These are phyloP conservation scores for Hirsutella rhossiliensis DNA, from an alignment of 2,329 filamentous ascomycete genomes.

Conservation along the genomic window DNA sequence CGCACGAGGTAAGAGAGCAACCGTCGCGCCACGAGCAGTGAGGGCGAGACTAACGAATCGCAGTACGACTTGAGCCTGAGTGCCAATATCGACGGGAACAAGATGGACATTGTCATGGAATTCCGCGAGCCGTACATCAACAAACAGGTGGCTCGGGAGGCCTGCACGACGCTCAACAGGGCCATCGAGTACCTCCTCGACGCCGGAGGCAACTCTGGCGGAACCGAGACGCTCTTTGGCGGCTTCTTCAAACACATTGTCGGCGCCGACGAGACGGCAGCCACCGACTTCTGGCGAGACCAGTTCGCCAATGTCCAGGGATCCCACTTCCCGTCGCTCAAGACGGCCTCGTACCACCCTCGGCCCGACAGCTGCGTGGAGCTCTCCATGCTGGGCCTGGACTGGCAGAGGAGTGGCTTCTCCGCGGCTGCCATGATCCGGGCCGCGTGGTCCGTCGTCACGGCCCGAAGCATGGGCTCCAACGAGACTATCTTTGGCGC, in stretches of 20 bases:
- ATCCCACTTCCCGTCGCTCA: conserved; percentile 1
- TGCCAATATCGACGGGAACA: conserved; percentile 1
- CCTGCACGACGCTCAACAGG: background rate
- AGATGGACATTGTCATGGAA: conserved; percentile 2
- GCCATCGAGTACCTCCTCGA: conserved; percentile 2
- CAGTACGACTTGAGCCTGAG: conserved; percentile 3
- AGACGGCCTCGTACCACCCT: background rate
- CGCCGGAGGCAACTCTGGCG: background rate
- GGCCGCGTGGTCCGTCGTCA: conserved; percentile 17
- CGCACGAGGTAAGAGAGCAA: conserved; percentile 2
- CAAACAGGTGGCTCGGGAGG: background rate
- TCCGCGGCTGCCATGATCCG: conserved; percentile 4
- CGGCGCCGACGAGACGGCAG: conserved; percentile 1
- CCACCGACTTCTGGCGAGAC: conserved; percentile 1
- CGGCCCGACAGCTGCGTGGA: background rate
- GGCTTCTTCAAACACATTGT: conserved; percentile 3
- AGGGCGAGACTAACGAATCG: background rate
- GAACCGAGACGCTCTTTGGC: background rate
- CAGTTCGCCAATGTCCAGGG: conserved; percentile 1
- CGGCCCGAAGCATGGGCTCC: conserved; percentile 20
- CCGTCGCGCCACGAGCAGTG: background rate
- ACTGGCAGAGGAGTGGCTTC: background rate
- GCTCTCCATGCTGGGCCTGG: background rate
- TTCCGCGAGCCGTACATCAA: conserved; percentile 2
- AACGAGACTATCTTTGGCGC: conserved; percentile 16